Evolutionary conservation across 192 early-diverging fungal genomes (phyloP).

Genomic region (Backusella macrospora): DNA sequence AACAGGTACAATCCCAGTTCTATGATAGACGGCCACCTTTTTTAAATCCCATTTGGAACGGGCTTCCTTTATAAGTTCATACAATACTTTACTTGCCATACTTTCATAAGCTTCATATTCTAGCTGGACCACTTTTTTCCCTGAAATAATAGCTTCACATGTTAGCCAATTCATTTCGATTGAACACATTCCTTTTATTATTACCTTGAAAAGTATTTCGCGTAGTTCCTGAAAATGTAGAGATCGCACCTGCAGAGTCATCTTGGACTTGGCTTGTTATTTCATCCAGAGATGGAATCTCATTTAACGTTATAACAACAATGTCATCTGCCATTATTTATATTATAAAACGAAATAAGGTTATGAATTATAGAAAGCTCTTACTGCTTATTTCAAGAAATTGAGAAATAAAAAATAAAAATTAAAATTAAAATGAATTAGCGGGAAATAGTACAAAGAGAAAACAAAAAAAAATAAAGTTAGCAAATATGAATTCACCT

Average conservation of each 20-base stretch:
- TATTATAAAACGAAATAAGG: too few species aligned
- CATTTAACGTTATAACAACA: conserved; percentile 25
- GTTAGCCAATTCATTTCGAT: too few species aligned
- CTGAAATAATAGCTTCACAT: conserved; percentile 30
- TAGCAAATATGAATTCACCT: too few species aligned
- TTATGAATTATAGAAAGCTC: too few species aligned
- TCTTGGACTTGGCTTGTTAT: conserved; percentile 66
- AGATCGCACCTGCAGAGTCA: conserved; percentile 82
- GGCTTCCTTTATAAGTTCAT: conserved; percentile 62
- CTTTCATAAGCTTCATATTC: conserved; percentile 87
- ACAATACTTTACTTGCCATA: conserved; percentile 81
- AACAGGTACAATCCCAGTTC: conserved; percentile 76
- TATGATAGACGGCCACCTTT: conserved; percentile 78
- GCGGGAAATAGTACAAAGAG: too few species aligned
- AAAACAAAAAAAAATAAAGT: too few species aligned
- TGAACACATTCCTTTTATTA: background rate
- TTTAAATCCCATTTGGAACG: conserved; percentile 66
- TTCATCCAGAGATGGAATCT: conserved; percentile 58
- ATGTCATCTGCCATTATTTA: background rate
- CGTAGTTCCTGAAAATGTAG: conserved; percentile 88
- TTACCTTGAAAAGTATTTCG: conserved; percentile 80
- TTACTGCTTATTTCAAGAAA: too few species aligned
- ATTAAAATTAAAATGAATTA: too few species aligned
- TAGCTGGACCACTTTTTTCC: conserved; percentile 70
- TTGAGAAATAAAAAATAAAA: too few species aligned